Conservation (phyloP, 176 grass and related monocot species). For the Rhynchospora tenuis region DNA sequence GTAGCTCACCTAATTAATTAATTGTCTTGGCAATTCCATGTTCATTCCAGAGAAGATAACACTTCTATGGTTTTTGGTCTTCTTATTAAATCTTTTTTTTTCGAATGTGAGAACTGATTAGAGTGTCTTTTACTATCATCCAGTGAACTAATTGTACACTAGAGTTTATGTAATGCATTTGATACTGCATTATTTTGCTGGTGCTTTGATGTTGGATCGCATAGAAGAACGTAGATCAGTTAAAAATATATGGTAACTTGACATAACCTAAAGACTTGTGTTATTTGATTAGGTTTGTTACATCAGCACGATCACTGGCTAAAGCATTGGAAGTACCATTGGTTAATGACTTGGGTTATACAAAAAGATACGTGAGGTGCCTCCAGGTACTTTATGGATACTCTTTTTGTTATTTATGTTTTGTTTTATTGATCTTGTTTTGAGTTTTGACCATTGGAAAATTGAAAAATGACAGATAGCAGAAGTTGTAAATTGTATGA, state of each 20-base stretch:
- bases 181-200: not conserved
- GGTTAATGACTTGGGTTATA: constrained; percentile 99
- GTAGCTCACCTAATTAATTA: not conserved
- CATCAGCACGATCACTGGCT: constrained; percentile 70
- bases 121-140: not conserved
- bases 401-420: not conserved
- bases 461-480: constrained; percentile 59
- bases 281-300: constrained; percentile 68
- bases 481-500: constrained; percentile 98
- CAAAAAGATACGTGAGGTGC: constrained; percentile 96
- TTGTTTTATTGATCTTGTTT: constrained; percentile 7
- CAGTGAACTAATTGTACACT: not conserved
- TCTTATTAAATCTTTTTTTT: not conserved
- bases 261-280: constrained; percentile 8
- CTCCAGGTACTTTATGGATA: constrained; percentile 61
- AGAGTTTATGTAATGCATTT: not conserved
- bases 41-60: not conserved
- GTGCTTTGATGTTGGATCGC: not conserved
- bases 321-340: constrained; percentile 93
- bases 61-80: not conserved
- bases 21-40: not conserved
- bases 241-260: not conserved
- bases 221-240: not conserved
- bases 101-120: not conserved
- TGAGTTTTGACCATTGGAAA: constrained; percentile 11